phyloP scores from a whole-genome alignment of 148 eudicot genomes.

The Hydrangea macrophylla region DNA sequence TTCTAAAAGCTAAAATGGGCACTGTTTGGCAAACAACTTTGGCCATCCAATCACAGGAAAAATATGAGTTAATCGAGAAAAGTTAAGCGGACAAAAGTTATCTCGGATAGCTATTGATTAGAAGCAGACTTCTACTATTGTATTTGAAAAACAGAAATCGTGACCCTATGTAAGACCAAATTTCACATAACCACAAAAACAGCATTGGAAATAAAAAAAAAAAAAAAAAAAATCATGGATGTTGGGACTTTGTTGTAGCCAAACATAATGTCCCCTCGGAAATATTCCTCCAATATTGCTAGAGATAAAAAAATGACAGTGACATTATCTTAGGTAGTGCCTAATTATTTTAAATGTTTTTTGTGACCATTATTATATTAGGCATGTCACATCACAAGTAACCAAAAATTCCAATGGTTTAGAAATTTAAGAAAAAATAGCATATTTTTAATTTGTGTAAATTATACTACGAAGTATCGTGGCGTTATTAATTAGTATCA shows the following conservation, averaged over 20 bases:
- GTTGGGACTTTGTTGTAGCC: conserved; percentile 1
- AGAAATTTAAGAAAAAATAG: background rate
- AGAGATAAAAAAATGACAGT: background rate
- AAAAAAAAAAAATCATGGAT: background rate
- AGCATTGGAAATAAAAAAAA: background rate
- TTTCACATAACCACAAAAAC: background rate
- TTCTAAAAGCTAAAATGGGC: too few species aligned
- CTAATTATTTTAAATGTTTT: background rate
- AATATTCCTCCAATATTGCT: background rate
- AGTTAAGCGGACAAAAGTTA: too few species aligned
- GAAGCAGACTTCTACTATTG: too few species aligned
- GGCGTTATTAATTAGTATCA: background rate
- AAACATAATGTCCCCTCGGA: background rate
- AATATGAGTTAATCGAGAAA: too few species aligned
- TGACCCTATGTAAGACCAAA: too few species aligned
- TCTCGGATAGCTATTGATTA: too few species aligned
- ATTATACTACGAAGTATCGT: too few species aligned
- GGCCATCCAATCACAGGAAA: too few species aligned
- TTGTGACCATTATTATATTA: background rate
- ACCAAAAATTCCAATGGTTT: conserved; percentile 26
- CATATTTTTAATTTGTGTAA: background rate
- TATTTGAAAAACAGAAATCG: too few species aligned
- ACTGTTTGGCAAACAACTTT: too few species aligned
- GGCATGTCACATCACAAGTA: conserved; percentile 27
- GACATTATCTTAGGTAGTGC: background rate